Evolutionary conservation across 2,329 filamentous ascomycete genomes (phyloP).

Genomic region (Diaporthe velutina): DNA sequence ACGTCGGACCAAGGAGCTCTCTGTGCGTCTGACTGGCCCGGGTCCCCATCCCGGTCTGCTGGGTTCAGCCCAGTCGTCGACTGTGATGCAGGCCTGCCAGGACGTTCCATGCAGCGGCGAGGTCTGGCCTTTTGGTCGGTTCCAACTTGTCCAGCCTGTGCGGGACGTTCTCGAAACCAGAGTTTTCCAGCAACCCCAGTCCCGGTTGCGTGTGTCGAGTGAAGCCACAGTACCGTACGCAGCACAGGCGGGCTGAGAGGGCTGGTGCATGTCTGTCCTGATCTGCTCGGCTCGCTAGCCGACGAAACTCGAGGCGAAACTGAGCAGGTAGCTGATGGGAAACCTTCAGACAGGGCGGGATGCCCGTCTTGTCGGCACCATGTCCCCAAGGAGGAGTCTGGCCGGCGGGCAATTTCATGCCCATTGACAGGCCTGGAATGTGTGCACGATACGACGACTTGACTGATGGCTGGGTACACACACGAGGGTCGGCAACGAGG

Average conservation of each 20-base stretch:
- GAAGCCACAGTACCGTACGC: slow-evolving; percentile 1
- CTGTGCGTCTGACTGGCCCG: slow-evolving; percentile 24
- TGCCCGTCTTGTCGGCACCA: slow-evolving; percentile 3
- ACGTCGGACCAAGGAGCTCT: background rate
- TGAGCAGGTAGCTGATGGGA: slow-evolving; percentile 9
- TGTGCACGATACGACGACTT: background rate
- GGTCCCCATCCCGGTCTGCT: slow-evolving; percentile 18
- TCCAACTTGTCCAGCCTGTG: slow-evolving; percentile 8
- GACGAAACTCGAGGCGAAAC: slow-evolving; percentile 35
- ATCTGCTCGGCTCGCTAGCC: slow-evolving; percentile 33
- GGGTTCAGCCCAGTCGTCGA: slow-evolving; percentile 24
- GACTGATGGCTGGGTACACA: background rate
- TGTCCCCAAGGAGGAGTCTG: slow-evolving; percentile 17
- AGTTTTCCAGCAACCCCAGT: slow-evolving; percentile 24
- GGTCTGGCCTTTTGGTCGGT: slow-evolving; percentile 5
- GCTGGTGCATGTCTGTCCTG: slow-evolving; percentile 13
- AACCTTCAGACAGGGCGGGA: slow-evolving; percentile 5
- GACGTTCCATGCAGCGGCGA: background rate
- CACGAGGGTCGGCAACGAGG: slow-evolving; percentile 8
- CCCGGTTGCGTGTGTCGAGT: background rate
- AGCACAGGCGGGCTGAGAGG: background rate
- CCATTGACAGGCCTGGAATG: background rate
- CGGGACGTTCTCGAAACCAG: slow-evolving; percentile 30
- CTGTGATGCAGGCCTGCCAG: slow-evolving; percentile 27
- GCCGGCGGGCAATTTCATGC: slow-evolving; percentile 27